Base-by-base conservation (phyloP, 2,329 filamentous ascomycete genomes). In the Calonectria pseudoturangicola region DNA sequence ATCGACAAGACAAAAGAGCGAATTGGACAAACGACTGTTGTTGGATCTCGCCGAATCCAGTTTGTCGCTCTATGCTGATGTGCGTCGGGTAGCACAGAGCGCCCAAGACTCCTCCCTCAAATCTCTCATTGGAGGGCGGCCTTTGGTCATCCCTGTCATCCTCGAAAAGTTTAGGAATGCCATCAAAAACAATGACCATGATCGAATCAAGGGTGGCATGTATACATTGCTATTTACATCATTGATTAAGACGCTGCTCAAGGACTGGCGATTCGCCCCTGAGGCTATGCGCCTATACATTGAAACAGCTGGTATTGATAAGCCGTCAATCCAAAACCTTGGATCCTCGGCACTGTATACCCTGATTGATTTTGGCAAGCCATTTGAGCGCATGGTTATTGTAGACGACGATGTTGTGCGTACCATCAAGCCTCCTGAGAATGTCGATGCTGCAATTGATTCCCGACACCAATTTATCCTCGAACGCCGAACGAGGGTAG, bases 241-340 rank as follows among this genome's bases (percentile, higher is more conserved):
- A 73, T 87, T 99, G 43, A 90, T 95, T 7, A 97, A 96, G 85
- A 97, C 96, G 0, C 90, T 98, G 56, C 91, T 95, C 58, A 93
- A 94, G 68, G 96, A 99, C 82, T 99, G 97, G 97, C 93, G 96
- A 47, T 98, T 96, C 83, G 95, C 97, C 0, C 97, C 97, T 1
- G 91, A 93, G n/a, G 87, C 98, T 62, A 94, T 99, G 86, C 92
- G 93, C 66, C 88, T 97, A 10, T 99, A 98, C 84, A 97, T 99
- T 75, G 92, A 94, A 79, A 95, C 97, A 3, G 96, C 94, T 21
- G 93, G 93, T 43, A 95, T 97, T 18, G 97, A 99, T 84, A 98
- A 98, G 82, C 92, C 95, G 5, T 98, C 96, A 0, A 96, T 99
- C 48, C 97, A 99, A 83, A 95, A 94, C 78, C 89, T 99, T 18